phyloP scores from a whole-genome alignment of 139 green algal genomes.

The Mesotaenium endlicherianum region DNA sequence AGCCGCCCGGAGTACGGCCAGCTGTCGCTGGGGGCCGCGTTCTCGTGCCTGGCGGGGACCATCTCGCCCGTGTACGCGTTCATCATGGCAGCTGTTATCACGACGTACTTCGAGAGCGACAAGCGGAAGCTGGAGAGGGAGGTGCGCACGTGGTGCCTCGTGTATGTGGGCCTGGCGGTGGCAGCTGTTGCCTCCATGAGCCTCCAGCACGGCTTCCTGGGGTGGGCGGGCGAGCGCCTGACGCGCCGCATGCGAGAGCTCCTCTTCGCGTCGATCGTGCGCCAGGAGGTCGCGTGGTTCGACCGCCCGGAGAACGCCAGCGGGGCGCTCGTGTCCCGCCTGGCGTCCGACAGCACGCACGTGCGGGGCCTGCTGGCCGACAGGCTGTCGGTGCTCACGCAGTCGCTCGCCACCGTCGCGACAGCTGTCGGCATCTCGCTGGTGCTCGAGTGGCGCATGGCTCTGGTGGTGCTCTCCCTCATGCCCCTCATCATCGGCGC shows the following conservation, averaged over 20 bases:
- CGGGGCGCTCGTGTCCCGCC: not conserved
- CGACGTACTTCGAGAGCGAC: not conserved
- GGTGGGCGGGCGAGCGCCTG: slow-evolving; percentile 9
- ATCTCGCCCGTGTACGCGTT: not conserved
- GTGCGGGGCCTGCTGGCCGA: slow-evolving; percentile 38
- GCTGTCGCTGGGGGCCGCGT: not conserved
- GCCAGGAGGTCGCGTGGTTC: slow-evolving; percentile 34
- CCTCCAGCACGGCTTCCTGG: slow-evolving; percentile 17
- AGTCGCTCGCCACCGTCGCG: slow-evolving; percentile 61
- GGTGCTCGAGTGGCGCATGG: slow-evolving; percentile 70
- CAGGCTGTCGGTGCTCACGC: slow-evolving; percentile 49
- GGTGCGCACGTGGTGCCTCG: not conserved
- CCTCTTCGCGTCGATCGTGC: not conserved
- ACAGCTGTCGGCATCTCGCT: slow-evolving; percentile 61
- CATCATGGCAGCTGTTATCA: not conserved
- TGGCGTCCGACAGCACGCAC: not conserved
- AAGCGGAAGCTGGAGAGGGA: not conserved
- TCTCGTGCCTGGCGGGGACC: not conserved
- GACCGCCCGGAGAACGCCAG: slow-evolving; percentile 17
- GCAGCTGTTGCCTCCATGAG: not conserved
- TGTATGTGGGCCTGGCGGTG: not conserved
- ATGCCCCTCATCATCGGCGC: slow-evolving; percentile 67
- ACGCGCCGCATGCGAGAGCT: slow-evolving; percentile 33
- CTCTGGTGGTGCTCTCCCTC: slow-evolving; percentile 68
- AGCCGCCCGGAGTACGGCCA: not conserved